A percentile compares a stretch with the other conserved stretches of the same genome.
These are phyloP conservation scores for Stachybotrys chlorohalonatus DNA, from an alignment of 2,329 filamentous ascomycete genomes.

Conservation along the genomic window DNA sequence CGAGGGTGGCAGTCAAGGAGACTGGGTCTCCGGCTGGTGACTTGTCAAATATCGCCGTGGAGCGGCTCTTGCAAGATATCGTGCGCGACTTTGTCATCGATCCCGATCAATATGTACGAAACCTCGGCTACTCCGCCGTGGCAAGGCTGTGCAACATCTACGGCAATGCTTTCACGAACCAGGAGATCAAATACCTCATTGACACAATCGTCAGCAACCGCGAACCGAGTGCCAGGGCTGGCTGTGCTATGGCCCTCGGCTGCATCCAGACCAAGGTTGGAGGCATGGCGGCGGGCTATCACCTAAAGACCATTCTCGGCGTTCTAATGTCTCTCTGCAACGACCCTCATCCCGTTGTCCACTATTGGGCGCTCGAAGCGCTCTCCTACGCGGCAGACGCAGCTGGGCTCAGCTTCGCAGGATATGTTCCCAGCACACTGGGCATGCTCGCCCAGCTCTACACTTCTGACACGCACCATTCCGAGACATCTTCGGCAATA, in stretches of 20 bases:
- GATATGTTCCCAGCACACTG: conserved; percentile 80
- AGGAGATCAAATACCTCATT: conserved; percentile 82
- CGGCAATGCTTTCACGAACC: conserved; percentile 81
- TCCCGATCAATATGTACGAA: conserved; percentile 77
- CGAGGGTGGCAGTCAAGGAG: conserved; percentile 80
- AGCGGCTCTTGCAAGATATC: conserved; percentile 75
- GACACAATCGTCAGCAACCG: conserved; percentile 92
- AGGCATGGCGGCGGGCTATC: conserved; percentile 93
- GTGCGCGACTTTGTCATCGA: conserved; percentile 66
- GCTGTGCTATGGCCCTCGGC: conserved; percentile 87
- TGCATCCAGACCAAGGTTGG: conserved; percentile 93
- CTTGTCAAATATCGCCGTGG: conserved; percentile 64
- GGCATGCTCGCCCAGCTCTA: conserved; percentile 94
- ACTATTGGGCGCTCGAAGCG: conserved; percentile 93
- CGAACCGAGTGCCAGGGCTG: conserved; percentile 85
- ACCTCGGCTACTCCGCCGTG: conserved; percentile 74
- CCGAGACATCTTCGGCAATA: conserved; percentile 68
- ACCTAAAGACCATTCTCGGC: conserved; percentile 93
- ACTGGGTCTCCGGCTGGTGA: conserved; percentile 64
- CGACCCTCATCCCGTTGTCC: conserved; percentile 88
- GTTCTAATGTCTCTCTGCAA: conserved; percentile 97
- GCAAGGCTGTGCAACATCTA: conserved; percentile 77
- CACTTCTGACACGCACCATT: conserved; percentile 81
- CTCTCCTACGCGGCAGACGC: conserved; percentile 81
- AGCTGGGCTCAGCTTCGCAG: conserved; percentile 83